Conservation (phyloP, 2,329 filamentous ascomycete species). For the Verticillium albo-atrum region DNA sequence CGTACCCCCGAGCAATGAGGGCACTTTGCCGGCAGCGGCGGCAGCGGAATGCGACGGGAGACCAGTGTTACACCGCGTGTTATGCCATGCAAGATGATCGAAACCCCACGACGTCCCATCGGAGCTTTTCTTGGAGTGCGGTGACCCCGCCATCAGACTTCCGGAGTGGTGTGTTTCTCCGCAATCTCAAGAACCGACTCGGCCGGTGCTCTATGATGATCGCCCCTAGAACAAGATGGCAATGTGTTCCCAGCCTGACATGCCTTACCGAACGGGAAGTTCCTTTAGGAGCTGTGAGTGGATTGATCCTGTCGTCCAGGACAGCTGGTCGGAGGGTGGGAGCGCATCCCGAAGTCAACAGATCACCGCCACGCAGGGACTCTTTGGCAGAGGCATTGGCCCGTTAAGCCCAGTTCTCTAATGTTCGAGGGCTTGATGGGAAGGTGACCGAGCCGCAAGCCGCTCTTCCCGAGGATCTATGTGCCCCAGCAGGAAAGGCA, state of each 20-base stretch:
- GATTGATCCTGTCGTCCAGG: background rate
- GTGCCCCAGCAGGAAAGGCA: background rate
- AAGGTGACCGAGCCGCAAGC: background rate
- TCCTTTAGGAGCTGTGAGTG: background rate
- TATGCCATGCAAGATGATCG: slow-evolving; percentile 10
- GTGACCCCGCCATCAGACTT: slow-evolving; percentile 1
- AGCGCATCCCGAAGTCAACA: too few relatives aligned
- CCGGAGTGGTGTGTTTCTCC: slow-evolving; percentile 5
- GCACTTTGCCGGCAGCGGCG: background rate
- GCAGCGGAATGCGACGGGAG: background rate
- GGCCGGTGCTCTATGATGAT: background rate
- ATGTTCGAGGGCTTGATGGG: background rate
- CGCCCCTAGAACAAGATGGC: background rate
- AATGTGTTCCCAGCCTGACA: background rate
- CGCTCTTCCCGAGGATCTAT: background rate
- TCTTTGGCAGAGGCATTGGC: too few relatives aligned
- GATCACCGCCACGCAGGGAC: too few relatives aligned
- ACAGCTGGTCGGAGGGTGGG: too few relatives aligned
- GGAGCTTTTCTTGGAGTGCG: slow-evolving; percentile 5
- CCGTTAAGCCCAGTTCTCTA: too few relatives aligned
- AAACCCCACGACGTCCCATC: slow-evolving; percentile 4
- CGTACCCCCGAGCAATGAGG: background rate
- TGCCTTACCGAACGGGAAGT: background rate
- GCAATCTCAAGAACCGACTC: background rate
- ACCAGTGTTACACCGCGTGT: background rate